Evolutionary conservation across 306 rosid species (phyloP).

Genomic region (Glycyrrhiza uralensis): DNA sequence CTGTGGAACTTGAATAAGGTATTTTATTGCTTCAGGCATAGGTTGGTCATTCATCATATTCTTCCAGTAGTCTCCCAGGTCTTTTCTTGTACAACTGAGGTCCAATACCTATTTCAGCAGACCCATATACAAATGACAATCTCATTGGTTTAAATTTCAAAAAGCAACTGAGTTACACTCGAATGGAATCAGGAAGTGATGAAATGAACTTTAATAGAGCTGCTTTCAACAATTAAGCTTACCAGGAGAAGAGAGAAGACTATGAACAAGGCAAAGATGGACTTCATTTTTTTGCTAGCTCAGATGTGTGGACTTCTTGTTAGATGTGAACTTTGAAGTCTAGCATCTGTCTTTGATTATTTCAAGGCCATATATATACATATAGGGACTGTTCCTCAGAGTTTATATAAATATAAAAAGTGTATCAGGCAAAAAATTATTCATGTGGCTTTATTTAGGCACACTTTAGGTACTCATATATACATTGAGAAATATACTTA

Average conservation of each 20-base stretch:
- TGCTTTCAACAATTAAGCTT: slow-evolving; percentile 29
- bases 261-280: slow-evolving; percentile 26
- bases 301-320: neutral
- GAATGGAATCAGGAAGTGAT: neutral
- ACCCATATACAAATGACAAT: neutral
- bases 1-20: slow-evolving; percentile 30
- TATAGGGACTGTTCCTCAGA: no score
- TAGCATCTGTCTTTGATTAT: no score
- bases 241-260: slow-evolving; percentile 52
- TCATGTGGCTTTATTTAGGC: no score
- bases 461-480: no score
- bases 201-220: neutral
- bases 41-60: slow-evolving; percentile 54
- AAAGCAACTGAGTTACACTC: neutral
- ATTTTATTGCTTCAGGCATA: slow-evolving; percentile 58
- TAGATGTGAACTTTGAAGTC: no score
- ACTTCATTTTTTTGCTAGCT: slow-evolving; percentile 36
- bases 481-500: no score
- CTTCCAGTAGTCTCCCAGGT: slow-evolving; percentile 53
- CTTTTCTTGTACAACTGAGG: slow-evolving; percentile 48
- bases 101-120: slow-evolving; percentile 27
- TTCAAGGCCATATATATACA: no score
- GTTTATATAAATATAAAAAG: no score
- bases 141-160: neutral
- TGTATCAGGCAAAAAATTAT: no score